These are phyloP conservation scores for Dictyostelium capitatum DNA, from an alignment of 78 protist species.

Conservation along the genomic window DNA sequence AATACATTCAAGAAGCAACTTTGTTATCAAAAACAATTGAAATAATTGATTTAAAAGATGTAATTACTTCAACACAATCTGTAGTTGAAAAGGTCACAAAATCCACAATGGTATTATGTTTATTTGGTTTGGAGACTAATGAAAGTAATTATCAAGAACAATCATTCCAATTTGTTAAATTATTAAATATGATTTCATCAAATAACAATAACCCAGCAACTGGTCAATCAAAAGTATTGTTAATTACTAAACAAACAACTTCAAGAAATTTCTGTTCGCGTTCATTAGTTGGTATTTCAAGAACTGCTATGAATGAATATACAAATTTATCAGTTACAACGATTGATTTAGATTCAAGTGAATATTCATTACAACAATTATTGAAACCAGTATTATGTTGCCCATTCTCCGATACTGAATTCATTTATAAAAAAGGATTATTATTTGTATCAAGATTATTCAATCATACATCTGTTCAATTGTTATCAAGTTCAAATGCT, in stretches of 20 bases:
- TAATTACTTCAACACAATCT: neutral
- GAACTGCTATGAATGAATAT: slow-evolving; percentile 41
- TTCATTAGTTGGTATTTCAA: slow-evolving; percentile 33
- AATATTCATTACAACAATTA: neutral
- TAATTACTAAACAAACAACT: slow-evolving; percentile 29
- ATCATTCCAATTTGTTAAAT: neutral
- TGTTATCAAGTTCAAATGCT: neutral
- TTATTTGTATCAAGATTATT: slow-evolving; percentile 11
- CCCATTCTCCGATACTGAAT: slow-evolving; percentile 1
- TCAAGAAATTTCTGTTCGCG: slow-evolving; percentile 11
- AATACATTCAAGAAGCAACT: slow-evolving; percentile 4
- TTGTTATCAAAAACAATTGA: neutral
- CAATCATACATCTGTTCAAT: neutral
- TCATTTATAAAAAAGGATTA: neutral
- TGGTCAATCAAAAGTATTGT: neutral
- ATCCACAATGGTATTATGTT: neutral
- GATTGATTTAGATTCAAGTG: slow-evolving; percentile 43
- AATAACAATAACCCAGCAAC: neutral
- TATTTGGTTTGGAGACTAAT: slow-evolving; percentile 16
- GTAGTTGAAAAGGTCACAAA: neutral
- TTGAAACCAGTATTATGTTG: neutral
- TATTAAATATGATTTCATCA: neutral
- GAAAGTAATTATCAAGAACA: slow-evolving; percentile 4
- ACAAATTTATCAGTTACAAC: neutral
- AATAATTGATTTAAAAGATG: neutral